Evolutionary conservation across 1,139 yeast genomes (phyloP).

Genomic region (Arxiozyma heterogenica): DNA sequence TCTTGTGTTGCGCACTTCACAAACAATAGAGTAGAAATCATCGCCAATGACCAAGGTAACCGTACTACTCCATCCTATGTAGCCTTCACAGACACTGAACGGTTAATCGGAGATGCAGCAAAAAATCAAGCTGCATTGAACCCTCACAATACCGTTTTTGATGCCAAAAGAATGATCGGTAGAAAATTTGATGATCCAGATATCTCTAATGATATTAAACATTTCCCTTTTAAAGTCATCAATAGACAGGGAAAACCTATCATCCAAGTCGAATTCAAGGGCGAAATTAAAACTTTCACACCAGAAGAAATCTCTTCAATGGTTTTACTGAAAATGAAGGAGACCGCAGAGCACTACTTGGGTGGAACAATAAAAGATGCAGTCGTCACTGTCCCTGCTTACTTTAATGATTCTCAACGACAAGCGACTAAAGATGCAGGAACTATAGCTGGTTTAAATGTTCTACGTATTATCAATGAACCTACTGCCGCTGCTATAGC

Average conservation of each 20-base stretch:
- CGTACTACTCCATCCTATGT: constrained; percentile 65
- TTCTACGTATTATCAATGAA: constrained; percentile 90
- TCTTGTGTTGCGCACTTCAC: constrained; percentile 74
- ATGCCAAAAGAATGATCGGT: constrained; percentile 62
- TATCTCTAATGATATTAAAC: constrained; percentile 49
- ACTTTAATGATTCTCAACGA: constrained; percentile 96
- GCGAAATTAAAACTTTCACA: constrained; percentile 54
- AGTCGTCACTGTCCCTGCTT: constrained; percentile 85
- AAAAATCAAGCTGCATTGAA: constrained; percentile 66
- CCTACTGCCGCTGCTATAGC: constrained; percentile 99
- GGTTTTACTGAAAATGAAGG: constrained; percentile 57
- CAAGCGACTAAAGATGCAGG: constrained; percentile 99
- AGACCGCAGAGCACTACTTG: constrained; percentile 55
- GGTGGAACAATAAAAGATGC: constrained; percentile 61
- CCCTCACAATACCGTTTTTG: constrained; percentile 57
- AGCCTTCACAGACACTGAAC: constrained; percentile 58
- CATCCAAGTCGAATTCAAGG: constrained; percentile 54
- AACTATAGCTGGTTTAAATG: constrained; percentile 89
- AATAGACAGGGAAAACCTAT: constrained; percentile 52
- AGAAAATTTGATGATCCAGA: constrained; percentile 52
- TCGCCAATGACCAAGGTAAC: constrained; percentile 65
- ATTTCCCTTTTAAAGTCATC: constrained; percentile 54
- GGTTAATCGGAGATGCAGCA: constrained; percentile 65
- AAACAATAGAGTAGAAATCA: constrained; percentile 63
- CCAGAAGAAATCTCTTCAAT: constrained; percentile 62